Evolutionary conservation across 257 asterid genomes (phyloP).

Genomic region (Lycium ferocissimum): DNA sequence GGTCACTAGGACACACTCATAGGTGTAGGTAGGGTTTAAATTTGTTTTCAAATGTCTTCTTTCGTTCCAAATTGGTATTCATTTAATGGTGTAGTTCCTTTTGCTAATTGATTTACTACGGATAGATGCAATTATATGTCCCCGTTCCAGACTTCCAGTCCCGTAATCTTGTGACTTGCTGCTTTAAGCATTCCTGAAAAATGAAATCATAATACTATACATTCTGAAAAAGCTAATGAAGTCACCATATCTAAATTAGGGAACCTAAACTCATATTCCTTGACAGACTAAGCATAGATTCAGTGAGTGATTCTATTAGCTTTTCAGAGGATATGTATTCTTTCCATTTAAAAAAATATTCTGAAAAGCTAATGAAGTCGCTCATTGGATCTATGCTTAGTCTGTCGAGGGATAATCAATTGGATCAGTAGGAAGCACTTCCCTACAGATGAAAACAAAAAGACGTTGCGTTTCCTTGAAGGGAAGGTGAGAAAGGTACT

Average conservation of each 20-base stretch:
- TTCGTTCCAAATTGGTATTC: background rate
- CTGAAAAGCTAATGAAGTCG: constrained; percentile 5
- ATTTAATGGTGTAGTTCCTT: background rate
- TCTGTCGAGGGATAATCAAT: background rate
- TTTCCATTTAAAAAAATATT: background rate
- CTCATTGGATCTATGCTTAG: background rate
- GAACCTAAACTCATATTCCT: background rate
- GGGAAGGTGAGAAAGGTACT: background rate
- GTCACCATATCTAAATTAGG: background rate
- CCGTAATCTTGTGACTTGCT: background rate
- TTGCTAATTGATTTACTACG: background rate
- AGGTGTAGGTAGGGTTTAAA: background rate
- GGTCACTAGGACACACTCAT: too few species aligned
- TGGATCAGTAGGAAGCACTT: background rate
- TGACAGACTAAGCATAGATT: background rate
- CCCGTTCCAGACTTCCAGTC: background rate
- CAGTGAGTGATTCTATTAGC: background rate
- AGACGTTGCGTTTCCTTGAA: background rate
- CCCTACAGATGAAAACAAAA: background rate
- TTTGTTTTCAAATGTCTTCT: background rate
- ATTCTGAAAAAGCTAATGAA: background rate
- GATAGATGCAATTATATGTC: background rate
- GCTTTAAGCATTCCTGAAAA: background rate
- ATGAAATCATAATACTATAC: background rate
- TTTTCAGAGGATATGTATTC: background rate